Evolutionary conservation across 164 flowering plant species (phyloP), one percentile per base, ranked within the genome.

Genomic region (Macadamia integrifolia): DNA sequence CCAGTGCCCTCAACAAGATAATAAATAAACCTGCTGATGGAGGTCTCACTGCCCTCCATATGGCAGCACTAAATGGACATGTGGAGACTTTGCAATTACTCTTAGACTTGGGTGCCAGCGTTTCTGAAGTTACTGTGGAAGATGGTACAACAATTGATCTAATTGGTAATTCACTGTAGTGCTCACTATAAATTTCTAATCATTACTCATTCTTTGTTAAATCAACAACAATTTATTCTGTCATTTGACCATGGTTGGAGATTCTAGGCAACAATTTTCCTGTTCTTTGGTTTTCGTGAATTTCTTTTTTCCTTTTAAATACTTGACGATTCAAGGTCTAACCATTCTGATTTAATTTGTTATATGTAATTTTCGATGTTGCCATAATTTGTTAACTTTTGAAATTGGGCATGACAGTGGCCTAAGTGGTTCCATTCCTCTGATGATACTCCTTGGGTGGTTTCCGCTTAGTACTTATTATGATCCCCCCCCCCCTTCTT

Each of bases 51-150:
- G 94, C 98, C 17, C 86, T 93, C 53, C 97, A 93, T 80, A 91
- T 93, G 98, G 96, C 97, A 35, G 90, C 97, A 55, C 77, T 93
- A 66, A 91, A 93, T 74, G 96, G 97, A 61, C 97, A 93, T 82
- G 83, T 78, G 18, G 98, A 90, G 46, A 83, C 79, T 12, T 77
- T 89, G 52, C 93, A 86, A 31, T 80, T 93, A 59, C 88, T 93
- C 58, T 71, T 91, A 76, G 95, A 93, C 68, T 76, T 93, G 9
- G 96, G 96, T 62, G 98, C 95, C 66, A 82, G 85, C 66, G 82
- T 90, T 62, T 76, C 82, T 73, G 79, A 77, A 67, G 80, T 81
- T 40, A 91, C 98, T 9, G 79, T 87, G 61, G 90, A 90, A 73
- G 98, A 93, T 80, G 96, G 98, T 66, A 86, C 89, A 14, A 89